A percentile compares a stretch with the other conserved stretches of the same genome.
phyloP scores from a whole-genome alignment of 2,329 filamentous ascomycete species.

The Aspergillus udagawae region DNA sequence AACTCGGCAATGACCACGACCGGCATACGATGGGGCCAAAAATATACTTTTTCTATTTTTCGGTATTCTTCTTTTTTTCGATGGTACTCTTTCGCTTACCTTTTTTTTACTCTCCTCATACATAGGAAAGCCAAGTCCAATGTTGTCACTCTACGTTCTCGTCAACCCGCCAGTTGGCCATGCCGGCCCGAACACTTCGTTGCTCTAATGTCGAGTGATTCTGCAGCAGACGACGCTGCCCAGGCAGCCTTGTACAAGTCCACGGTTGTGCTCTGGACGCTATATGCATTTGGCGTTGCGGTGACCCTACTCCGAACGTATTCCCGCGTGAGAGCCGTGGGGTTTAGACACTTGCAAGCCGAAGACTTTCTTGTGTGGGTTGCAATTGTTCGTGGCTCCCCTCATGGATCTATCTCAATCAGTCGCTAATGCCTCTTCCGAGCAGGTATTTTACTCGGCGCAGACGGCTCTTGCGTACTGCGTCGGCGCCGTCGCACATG shows the following conservation, averaged over 20 bases:
- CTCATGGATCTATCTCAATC: not conserved
- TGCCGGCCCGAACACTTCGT: not conserved
- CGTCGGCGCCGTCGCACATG: slow-evolving; percentile 44
- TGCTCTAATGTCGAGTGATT: slow-evolving; percentile 3
- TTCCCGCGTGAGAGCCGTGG: slow-evolving; percentile 14
- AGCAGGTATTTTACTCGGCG: slow-evolving; percentile 45
- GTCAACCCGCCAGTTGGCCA: not conserved
- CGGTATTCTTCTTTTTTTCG: no score
- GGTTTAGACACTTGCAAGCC: slow-evolving; percentile 30
- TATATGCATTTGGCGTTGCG: slow-evolving; percentile 22
- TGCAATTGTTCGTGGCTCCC: slow-evolving; percentile 46
- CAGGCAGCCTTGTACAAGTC: slow-evolving; percentile 11
- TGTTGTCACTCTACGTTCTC: not conserved
- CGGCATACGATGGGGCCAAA: no score
- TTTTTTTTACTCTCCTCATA: not conserved
- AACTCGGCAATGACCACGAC: not conserved
- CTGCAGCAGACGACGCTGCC: slow-evolving; percentile 12
- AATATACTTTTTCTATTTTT: not conserved
- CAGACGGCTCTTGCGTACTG: slow-evolving; percentile 46
- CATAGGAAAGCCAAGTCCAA: not conserved
- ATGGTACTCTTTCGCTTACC: no score
- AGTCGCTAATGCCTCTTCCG: slow-evolving; percentile 6
- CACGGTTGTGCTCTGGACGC: slow-evolving; percentile 21
- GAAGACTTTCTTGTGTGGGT: slow-evolving; percentile 54
- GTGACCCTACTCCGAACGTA: slow-evolving; percentile 40